These are phyloP conservation scores for Penicilliopsis zonata DNA, from an alignment of 495 filamentous ascomycete species.

Conservation along the genomic window DNA sequence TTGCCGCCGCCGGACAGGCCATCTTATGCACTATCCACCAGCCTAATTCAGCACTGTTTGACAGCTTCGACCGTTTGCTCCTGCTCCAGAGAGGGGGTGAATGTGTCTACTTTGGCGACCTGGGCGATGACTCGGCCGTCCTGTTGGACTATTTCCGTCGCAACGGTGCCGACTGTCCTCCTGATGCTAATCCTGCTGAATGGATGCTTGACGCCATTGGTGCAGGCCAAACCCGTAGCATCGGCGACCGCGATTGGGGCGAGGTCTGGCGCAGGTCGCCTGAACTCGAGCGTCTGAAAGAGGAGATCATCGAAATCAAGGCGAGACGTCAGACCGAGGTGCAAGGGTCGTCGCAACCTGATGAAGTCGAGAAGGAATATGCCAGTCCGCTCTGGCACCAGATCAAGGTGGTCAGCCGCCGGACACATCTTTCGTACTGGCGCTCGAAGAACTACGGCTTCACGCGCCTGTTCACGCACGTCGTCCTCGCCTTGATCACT, in stretches of 20 bases:
- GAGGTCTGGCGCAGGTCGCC: constrained; percentile 65
- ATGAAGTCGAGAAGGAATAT: constrained; percentile 48
- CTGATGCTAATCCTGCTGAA: constrained; percentile 67
- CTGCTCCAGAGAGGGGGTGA: constrained; percentile 54
- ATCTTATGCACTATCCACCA: constrained; percentile 92
- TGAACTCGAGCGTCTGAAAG: constrained; percentile 56
- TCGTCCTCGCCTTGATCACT: constrained; percentile 59
- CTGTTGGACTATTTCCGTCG: constrained; percentile 41
- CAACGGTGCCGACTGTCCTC: constrained; percentile 34
- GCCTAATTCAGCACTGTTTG: constrained; percentile 74
- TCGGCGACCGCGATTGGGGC: constrained; percentile 67
- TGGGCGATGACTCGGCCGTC: constrained; percentile 37
- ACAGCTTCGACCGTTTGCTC: constrained; percentile 61
- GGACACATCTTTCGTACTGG: constrained; percentile 60
- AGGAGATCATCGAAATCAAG: constrained; percentile 57
- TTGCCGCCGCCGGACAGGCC: constrained; percentile 72
- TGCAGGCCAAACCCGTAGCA: constrained; percentile 58
- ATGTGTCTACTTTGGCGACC: constrained; percentile 56
- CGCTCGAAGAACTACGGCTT: constrained; percentile 66
- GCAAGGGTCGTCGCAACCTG: constrained; percentile 14
- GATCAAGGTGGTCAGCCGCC: constrained; percentile 49
- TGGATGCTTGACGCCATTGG: constrained; percentile 85
- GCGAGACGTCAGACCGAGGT: constrained; percentile 38
- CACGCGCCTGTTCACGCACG: constrained; percentile 65
- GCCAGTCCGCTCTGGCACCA: constrained; percentile 66